Percentiles rank a stretch among this genome's conserved stretches.
phyloP scores from a whole-genome alignment of 192 early-diverging fungal species.

The Backusella tuberculispora region DNA sequence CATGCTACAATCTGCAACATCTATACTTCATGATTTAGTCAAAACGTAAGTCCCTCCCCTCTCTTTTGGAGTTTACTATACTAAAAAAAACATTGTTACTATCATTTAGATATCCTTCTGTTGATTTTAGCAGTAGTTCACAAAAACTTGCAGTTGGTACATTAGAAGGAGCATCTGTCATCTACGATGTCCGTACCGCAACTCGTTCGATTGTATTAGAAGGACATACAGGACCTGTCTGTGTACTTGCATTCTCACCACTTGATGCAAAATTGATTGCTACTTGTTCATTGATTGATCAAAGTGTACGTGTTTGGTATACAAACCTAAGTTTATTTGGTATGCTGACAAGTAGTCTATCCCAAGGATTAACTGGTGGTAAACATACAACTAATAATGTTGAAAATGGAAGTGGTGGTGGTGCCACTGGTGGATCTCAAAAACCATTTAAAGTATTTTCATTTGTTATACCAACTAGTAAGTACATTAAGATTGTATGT shows the following conservation, averaged over 20 bases:
- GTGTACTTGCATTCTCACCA: slow-evolving; percentile 73
- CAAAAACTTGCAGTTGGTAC: slow-evolving; percentile 84
- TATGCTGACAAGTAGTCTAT: slow-evolving; percentile 53
- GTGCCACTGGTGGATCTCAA: slow-evolving; percentile 41
- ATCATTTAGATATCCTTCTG: slow-evolving; percentile 58
- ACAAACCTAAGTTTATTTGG: slow-evolving; percentile 72
- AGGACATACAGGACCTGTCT: slow-evolving; percentile 69
- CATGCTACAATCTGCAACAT: slow-evolving; percentile 61
- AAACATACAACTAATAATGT: neutral
- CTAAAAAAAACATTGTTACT: neutral
- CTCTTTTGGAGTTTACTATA: neutral
- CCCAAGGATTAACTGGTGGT: slow-evolving; percentile 21
- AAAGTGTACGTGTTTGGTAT: slow-evolving; percentile 76
- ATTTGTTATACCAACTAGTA: slow-evolving; percentile 40
- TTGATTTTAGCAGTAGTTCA: slow-evolving; percentile 72
- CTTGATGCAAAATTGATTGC: slow-evolving; percentile 77
- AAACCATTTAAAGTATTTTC: slow-evolving; percentile 49
- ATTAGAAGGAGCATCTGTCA: slow-evolving; percentile 69
- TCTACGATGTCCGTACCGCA: slow-evolving; percentile 85
- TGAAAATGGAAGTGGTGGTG: slow-evolving; percentile 12
- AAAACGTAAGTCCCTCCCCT: slow-evolving; percentile 57
- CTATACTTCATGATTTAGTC: slow-evolving; percentile 62
- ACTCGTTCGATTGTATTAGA: slow-evolving; percentile 78
- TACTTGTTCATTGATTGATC: slow-evolving; percentile 70
- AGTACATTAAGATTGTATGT: slow-evolving; percentile 35